Conservation (phyloP, 805 yeast genomes). For the Barnettozyma sucrosica region DNA sequence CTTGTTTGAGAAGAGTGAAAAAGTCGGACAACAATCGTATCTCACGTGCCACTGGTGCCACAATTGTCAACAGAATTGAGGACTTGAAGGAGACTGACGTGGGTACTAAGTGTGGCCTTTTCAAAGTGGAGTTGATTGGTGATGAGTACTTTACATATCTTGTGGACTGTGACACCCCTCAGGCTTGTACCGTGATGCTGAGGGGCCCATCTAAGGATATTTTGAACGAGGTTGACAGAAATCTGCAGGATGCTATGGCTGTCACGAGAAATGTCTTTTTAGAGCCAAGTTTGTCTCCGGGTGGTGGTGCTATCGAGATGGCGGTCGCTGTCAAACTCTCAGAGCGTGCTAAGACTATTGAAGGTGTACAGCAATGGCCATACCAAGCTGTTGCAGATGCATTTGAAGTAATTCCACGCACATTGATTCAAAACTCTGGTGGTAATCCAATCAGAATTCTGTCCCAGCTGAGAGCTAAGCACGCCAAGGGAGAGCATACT, state of each 20-base stretch:
- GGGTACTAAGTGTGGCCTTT: constrained; percentile 84
- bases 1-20: constrained; percentile 89
- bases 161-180: constrained; percentile 75
- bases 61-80: constrained; percentile 91
- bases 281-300: constrained; percentile 93
- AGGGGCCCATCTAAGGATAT: constrained; percentile 98
- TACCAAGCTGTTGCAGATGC: constrained; percentile 99
- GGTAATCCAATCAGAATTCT: constrained; percentile 89
- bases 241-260: constrained; percentile 97
- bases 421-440: constrained; percentile 95
- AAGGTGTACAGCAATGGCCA: constrained; percentile 98
- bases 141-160: constrained; percentile 93
- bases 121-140: constrained; percentile 91
- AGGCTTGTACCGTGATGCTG: constrained; percentile 87
- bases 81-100: constrained; percentile 88
- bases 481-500: constrained; percentile 81
- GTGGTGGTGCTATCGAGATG: constrained; percentile 99
- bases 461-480: constrained; percentile 91
- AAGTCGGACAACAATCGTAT: constrained; percentile 95
- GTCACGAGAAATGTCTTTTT: constrained; percentile 92
- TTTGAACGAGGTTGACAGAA: constrained; percentile 91
- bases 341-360: constrained; percentile 86
- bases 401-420: constrained; percentile 96
- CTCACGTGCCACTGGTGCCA: constrained; percentile 96
- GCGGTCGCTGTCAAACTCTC: constrained; percentile 86